These are phyloP conservation scores for Linum tenue DNA, from an alignment of 345 rosid genomes.

Conservation along the genomic window DNA sequence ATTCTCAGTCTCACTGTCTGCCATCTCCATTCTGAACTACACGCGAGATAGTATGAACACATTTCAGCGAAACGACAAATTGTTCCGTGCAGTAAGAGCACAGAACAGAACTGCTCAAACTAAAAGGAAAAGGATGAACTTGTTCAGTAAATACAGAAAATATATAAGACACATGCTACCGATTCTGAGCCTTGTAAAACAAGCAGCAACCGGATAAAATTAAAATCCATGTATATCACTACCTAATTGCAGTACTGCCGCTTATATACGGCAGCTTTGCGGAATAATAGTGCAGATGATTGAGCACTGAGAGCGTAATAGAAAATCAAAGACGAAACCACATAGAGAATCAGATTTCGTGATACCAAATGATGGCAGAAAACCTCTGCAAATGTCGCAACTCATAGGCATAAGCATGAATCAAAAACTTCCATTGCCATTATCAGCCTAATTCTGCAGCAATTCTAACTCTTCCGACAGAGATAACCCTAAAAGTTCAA, in stretches of 20 bases:
- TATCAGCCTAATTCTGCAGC: neutral
- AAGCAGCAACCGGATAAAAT: neutral
- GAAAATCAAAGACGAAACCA: no score
- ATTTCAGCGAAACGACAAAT: no score
- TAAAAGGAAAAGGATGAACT: neutral
- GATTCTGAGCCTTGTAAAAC: neutral
- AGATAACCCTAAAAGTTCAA: neutral
- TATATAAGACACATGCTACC: neutral
- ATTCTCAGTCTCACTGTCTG: constrained; percentile 41
- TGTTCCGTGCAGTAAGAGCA: no score
- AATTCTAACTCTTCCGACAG: neutral
- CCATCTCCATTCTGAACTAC: constrained; percentile 80
- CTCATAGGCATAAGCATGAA: neutral
- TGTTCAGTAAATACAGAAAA: neutral
- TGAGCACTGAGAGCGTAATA: no score
- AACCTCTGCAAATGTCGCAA: neutral
- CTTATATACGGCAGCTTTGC: no score
- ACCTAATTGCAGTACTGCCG: neutral
- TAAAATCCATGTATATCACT: neutral
- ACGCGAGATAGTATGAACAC: neutral
- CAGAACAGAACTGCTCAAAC: no score
- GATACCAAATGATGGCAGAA: no score
- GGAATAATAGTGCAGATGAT: no score
- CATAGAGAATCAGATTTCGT: no score
- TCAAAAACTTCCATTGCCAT: neutral